Percentiles rank a stretch among this genome's conserved stretches.
phyloP scores from a whole-genome alignment of 495 filamentous ascomycete species.

The Aspergillus bridgeri region DNA sequence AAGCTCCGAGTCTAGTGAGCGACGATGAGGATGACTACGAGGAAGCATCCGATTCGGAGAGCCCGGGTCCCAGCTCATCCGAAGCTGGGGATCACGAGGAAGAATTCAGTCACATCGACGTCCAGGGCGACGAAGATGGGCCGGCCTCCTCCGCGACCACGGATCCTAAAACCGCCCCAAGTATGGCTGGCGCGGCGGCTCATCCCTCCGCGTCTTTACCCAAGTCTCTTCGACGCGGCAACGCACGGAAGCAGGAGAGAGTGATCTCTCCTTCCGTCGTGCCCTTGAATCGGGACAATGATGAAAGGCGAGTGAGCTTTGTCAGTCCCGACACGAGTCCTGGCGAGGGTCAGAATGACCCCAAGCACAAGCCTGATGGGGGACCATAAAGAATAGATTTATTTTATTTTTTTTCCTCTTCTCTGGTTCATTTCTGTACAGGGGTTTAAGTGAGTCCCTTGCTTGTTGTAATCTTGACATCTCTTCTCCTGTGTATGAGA shows the following conservation, averaged over 20 bases:
- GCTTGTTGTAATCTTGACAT: constrained; percentile 7
- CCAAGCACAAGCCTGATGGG: constrained; percentile 18
- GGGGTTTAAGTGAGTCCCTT: constrained; percentile 6
- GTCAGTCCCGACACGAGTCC: constrained; percentile 37
- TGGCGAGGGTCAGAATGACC: constrained; percentile 25
- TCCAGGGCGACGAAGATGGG: constrained; percentile 49
- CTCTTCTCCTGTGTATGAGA: constrained; percentile 19
- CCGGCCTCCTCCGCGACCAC: constrained; percentile 30
- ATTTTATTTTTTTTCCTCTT: constrained; percentile 14
- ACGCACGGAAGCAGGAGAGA: constrained; percentile 44
- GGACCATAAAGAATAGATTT: constrained; percentile 13
- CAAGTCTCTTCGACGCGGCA: constrained; percentile 44
- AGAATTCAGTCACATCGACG: constrained; percentile 50
- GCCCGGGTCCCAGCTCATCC: constrained; percentile 39
- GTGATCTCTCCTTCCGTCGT: constrained; percentile 43
- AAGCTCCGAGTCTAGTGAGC: constrained; percentile 80
- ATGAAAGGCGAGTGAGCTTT: constrained; percentile 48
- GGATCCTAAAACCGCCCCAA: constrained; percentile 36
- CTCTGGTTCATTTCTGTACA: constrained; percentile 7
- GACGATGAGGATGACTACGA: constrained; percentile 72
- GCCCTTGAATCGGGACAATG: constrained; percentile 37
- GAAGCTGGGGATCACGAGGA: constrained; percentile 45
- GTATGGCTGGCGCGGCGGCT: constrained; percentile 27
- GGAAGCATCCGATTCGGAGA: constrained; percentile 49
- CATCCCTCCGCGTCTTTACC: constrained; percentile 30